Base-by-base conservation (phyloP, 1,139 yeast species). In the Hyphopichia khmerensis region DNA sequence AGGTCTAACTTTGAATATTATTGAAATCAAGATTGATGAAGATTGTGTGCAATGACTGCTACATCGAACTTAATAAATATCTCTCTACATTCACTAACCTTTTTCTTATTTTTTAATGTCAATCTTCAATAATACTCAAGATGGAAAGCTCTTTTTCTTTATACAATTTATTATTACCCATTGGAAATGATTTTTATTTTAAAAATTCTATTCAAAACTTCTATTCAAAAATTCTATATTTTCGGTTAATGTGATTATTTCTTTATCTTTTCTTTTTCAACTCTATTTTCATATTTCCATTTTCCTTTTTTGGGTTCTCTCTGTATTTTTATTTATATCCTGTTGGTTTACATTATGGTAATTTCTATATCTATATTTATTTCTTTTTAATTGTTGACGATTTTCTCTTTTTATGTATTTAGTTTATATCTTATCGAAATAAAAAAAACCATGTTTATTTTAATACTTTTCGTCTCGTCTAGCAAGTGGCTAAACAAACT, bases 31-130 rank as follows among this genome's bases (percentile, higher is more conserved):
- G 11, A 26, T 26, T 26, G n/a, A 26, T 10, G n/a, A 36, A 29
- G 39, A 36, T 36, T 36, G 39, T 36, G 39, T 24, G 39, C 39
- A 13, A 4, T 7, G 4, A n/a, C 5, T 27, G 39, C 39, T 36
- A 36, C 39, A 36, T 36, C 39, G 39, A 36, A 13, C 29, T 11
- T 26, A 7, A 26, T n/a, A n/a, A n/a, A n/a, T n/a, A n/a, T n/a
- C n/a, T n/a, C n/a, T n/a, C n/a, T n/a, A n/a, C n/a, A n/a, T n/a
- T n/a, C n/a, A n/a, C n/a, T n/a, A n/a, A 8, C 13, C 24, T 21
- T 8, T 21, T 21, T 21, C 24, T 8, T 6, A 6, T 21, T 21
- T 21, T 21, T 6, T 8, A 16, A 15, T 15, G 33, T 19, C 19
- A 32, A 19, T 36, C 21, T 14, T 26, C 16, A 18, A 35, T 27